Evolutionary conservation across 2,329 filamentous ascomycete genomes (phyloP).

Genomic region (Clarireedia homoeocarpa): DNA sequence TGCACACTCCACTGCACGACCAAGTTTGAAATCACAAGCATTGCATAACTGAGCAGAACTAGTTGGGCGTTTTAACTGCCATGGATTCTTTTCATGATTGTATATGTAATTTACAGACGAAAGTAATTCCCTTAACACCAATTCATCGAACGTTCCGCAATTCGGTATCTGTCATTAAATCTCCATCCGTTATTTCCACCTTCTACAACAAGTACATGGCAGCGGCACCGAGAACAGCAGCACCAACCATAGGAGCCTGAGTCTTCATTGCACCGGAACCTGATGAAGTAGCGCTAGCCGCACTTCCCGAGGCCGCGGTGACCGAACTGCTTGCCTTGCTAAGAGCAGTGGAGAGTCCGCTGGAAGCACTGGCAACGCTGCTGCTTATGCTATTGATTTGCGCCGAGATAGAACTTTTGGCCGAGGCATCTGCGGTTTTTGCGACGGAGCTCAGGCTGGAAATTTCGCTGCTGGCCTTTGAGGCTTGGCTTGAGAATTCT

Average conservation of each 20-base stretch:
- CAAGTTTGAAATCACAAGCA: background rate
- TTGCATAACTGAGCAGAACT: background rate
- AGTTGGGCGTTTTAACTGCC: background rate
- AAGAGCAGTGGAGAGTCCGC: background rate
- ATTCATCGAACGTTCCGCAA: background rate
- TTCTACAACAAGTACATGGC: slow-evolving; percentile 5
- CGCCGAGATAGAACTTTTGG: slow-evolving; percentile 4
- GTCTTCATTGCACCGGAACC: slow-evolving; percentile 7
- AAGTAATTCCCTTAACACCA: background rate
- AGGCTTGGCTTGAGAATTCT: background rate
- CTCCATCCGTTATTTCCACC: background rate
- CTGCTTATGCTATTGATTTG: slow-evolving; percentile 2
- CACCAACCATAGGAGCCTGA: slow-evolving; percentile 5
- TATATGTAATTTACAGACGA: background rate
- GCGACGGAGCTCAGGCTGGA: slow-evolving; percentile 4
- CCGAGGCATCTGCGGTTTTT: background rate
- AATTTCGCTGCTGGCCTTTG: slow-evolving; percentile 1
- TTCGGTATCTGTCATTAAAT: background rate
- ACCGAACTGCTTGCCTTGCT: slow-evolving; percentile 1
- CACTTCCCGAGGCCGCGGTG: background rate
- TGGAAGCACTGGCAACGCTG: background rate
- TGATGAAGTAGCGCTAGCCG: background rate
- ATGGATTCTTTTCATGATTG: background rate
- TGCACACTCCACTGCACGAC: no score
- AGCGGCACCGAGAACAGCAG: slow-evolving; percentile 3